Base-by-base conservation (phyloP, 2,329 filamentous ascomycete species). In the Talaromyces sp. region DNA sequence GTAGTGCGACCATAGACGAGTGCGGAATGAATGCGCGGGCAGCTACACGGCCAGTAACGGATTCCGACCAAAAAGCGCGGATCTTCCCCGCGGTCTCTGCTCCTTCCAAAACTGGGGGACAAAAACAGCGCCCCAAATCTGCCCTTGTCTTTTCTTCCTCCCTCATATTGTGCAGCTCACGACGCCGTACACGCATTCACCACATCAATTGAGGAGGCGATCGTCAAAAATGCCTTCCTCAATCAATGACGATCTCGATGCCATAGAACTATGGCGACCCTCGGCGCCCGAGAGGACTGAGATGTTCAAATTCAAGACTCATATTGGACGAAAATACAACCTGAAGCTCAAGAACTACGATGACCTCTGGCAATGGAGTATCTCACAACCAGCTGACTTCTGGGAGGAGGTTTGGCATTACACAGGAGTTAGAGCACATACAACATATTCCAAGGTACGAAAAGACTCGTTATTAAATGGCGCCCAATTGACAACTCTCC, bases 391-490 rank as follows among this genome's bases (percentile, higher is more conserved):
- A 8, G 84, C 87, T 27, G 80, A 84, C 1, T 96, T 97, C 76
- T 98, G 94, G 94, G 87, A 85, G 59, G 89, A 93, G 63, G 85
- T 92, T 10, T 97, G 93, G 93, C 83, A 90, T 49, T 93, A 90
- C 77, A 90, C 90, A 2, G 90, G 90, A 50, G 85, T 98, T 70
- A 87, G 83, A 68, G 87, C 91, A 5, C 90, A 90, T 27, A 82
- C 81, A 71, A 77, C 82, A 8, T 93, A 80, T 68, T 67, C 75
- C 11, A 72, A 71, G 33, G 79, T 81, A 68, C 68, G 77, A 69
- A 4, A 31, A 15, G 22, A 43, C 17, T 25, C n/a, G 2, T 3
- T 22, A 5, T 17, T 35, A 3, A 2, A 37, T 22, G 19, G 10
- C 22, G 7, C 10, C 15, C 11, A 37, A 54, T 37, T 59, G 6